phyloP scores from a whole-genome alignment of 768 basidiomycete species.

The Trametes meyenii region DNA sequence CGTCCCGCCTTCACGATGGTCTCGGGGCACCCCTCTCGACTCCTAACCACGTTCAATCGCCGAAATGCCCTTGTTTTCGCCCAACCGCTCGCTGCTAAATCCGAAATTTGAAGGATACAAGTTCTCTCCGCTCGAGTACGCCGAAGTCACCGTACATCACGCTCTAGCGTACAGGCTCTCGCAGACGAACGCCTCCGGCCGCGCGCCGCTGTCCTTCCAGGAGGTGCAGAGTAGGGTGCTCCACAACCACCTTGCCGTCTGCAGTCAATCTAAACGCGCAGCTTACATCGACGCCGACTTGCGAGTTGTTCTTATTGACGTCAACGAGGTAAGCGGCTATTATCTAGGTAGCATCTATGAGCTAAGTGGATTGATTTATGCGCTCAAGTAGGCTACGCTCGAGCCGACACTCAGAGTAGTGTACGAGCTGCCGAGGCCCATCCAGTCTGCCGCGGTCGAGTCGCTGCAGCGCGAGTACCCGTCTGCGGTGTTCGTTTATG shows the following conservation, averaged over 20 bases:
- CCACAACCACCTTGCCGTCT: conserved; percentile 76
- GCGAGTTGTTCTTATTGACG: conserved; percentile 59
- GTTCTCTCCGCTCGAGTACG: conserved; percentile 61
- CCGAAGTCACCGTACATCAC: conserved; percentile 54
- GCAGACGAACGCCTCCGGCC: conserved; percentile 61
- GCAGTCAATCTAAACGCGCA: conserved; percentile 47
- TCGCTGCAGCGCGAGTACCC: conserved; percentile 71
- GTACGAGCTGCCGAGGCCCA: conserved; percentile 60
- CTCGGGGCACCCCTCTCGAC: too few relatives aligned
- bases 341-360: neutral
- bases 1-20: too few relatives aligned
- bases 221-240: conserved; percentile 85
- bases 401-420: conserved; percentile 56
- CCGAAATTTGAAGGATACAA: conserved; percentile 88
- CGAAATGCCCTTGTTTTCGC: conserved; percentile 23
- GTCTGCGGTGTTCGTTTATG: conserved; percentile 59
- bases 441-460: conserved; percentile 45
- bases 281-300: conserved; percentile 71
- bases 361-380: neutral
- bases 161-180: conserved; percentile 48
- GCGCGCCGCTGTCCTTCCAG: conserved; percentile 67
- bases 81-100: conserved; percentile 59
- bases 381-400: conserved; percentile 50
- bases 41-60: neutral
- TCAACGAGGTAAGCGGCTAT: conserved; percentile 55